Base-by-base conservation (phyloP, 169 alveolate genomes). In the Cryptosporidium bovis region DNA sequence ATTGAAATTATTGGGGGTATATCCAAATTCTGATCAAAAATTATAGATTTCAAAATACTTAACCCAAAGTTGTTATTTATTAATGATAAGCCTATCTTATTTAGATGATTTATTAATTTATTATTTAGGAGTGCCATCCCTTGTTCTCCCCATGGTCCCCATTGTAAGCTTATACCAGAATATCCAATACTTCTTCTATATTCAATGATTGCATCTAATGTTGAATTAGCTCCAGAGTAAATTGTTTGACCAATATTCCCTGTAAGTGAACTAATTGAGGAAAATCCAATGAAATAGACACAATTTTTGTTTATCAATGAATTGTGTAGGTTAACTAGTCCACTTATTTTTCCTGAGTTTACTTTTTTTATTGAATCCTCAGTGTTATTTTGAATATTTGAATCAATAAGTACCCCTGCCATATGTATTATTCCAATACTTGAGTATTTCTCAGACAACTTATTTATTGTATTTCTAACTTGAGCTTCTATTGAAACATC, bases 121-220 rank as follows among this genome's bases (percentile, higher is more conserved):
- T 77, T 66, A 62, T 77, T 77, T 29, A 40, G 16, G 10, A n/a
- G 40, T 64, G 82, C 90, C 90, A 82, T 82, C 18, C 90, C 90
- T 62, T 82, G 90, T 62, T 82, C 82, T 24, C 68, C 64, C 90
- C 90, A 82, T 20, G 90, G 71, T 55, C 90, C 90, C 90, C 90
- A 82, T 50, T 82, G 90, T 67, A 82, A 27, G 31, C 90, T 82
- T 31, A 34, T 36, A 18, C 90, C 90, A 0, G 71, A 6, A 8
- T 64, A 18, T 40, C 90, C 90, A 10, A 82, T 6, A n/a, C n/a
- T 18, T 8, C 62, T 67, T 58, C 90, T 66, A 51, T 44, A 82
- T 3, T 50, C 65, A 46, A 82, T 82, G 24, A 82, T 67, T 20
- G 77, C 27, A 46, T 82, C 90, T 27, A 82, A 16, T 12, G 44